These are phyloP conservation scores for Hawksworthiomyces lignivorus DNA, from an alignment of 2,329 filamentous ascomycete genomes.

Conservation along the genomic window DNA sequence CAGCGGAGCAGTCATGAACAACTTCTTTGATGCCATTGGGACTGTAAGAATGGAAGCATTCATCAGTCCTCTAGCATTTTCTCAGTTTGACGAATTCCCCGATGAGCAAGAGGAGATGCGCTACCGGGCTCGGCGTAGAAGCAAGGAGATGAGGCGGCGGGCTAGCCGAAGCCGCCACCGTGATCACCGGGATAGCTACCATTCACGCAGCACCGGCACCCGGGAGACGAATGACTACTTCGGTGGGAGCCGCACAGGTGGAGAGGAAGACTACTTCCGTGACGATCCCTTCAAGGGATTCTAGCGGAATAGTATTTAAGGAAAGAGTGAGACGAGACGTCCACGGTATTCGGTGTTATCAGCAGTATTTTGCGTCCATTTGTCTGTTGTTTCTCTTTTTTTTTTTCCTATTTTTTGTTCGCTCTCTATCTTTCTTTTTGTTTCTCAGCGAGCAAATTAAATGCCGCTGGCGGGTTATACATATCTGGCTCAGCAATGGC, in stretches of 20 bases:
- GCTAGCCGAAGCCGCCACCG: constrained; percentile 44
- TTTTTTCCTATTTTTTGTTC: neutral
- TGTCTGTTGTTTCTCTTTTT: constrained; percentile 2
- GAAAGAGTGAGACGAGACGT: no score
- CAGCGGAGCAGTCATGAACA: constrained; percentile 29
- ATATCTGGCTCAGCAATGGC: constrained; percentile 4
- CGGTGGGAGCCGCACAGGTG: constrained; percentile 37
- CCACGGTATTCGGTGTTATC: no score
- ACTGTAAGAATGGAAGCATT: constrained; percentile 98
- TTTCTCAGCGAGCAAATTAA: constrained; percentile 1
- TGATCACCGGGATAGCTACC: constrained; percentile 47
- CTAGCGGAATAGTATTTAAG: no score
- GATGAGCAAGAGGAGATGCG: constrained; percentile 44
- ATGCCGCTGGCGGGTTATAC: constrained; percentile 7
- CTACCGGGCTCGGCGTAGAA: constrained; percentile 41
- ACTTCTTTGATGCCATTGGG: constrained; percentile 81
- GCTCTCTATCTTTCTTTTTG: neutral
- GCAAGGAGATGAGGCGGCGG: constrained; percentile 46
- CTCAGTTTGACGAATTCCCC: constrained; percentile 37
- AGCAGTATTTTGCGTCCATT: neutral
- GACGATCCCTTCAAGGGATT: constrained; percentile 59
- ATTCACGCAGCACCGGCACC: constrained; percentile 36
- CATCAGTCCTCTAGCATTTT: constrained; percentile 54
- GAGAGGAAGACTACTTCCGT: constrained; percentile 47
- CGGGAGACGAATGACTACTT: constrained; percentile 41